Evolutionary conservation across 257 asterid species (phyloP), one percentile per base, ranked within the genome.

Genomic region (Capsicum baccatum): DNA sequence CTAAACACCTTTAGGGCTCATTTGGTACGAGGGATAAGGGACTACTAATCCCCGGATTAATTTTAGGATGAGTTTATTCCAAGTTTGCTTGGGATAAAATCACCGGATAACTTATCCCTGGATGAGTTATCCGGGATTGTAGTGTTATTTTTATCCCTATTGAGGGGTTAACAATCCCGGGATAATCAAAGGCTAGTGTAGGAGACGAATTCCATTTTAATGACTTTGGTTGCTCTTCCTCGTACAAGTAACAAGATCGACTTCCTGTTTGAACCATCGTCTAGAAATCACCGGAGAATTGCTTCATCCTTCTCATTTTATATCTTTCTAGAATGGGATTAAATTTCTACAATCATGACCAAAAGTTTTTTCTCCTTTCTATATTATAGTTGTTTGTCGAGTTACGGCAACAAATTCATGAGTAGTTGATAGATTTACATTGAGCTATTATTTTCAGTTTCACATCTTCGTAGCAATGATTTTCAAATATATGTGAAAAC

Each of bases 401-500:
- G 81, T 76, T 50, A 14, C 52, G 9, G 52, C 21, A 37, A 68
- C 76, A 68, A 37, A 12, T 68, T 68, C 76, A 39, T 37, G 52
- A 35, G n/a, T 68, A 37, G 76, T 37, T 68, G 76, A 68, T 68
- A 21, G 62, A 74, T 74, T 39, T 12, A 52, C 62, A 26, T 52
- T 76, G 21, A 33, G 21, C 80, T 74, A 52, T 52, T 76, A 11
- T 19, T 48, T 48, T 73, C 39, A 6, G 37, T 11, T 48, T 48
- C 37, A 73, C 42, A 6, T 13, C 80, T 73, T 73, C 19, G 59
- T 48, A 48, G 37, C 59, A 73, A 48, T 73, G 80, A 19, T 73
- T 59, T 73, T 21, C 42, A 19, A 14, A 50, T 50, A 64, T 48
- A 44, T 82, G 79, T 82, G 48, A 48, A 35, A 63, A 66, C 62